Evolutionary conservation across 208 protist genomes (phyloP).

Genomic region (Crithidia expoeki): DNA sequence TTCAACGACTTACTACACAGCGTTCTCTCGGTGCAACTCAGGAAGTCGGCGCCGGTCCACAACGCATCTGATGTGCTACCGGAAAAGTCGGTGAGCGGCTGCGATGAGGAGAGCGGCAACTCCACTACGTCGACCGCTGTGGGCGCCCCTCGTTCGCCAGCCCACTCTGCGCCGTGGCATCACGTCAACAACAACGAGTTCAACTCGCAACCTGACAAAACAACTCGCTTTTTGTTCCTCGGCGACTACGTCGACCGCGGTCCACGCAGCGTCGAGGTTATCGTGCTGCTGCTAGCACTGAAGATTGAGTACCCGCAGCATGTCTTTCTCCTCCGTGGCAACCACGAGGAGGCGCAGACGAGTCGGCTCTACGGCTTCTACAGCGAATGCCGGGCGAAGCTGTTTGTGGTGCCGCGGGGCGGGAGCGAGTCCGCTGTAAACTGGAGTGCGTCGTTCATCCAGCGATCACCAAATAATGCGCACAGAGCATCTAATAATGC

Average conservation of each 20-base stretch:
- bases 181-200: constrained; percentile 17
- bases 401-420: constrained; percentile 29
- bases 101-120: background rate
- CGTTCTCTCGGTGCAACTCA: constrained; percentile 66
- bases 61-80: background rate
- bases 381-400: constrained; percentile 74
- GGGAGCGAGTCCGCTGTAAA: background rate
- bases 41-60: constrained; percentile 19
- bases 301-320: constrained; percentile 88
- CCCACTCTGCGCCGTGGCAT: background rate
- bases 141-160: constrained; percentile 1
- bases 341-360: constrained; percentile 91
- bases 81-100: background rate
- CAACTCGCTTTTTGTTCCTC: constrained; percentile 94
- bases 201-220: constrained; percentile 14
- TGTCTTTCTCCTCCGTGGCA: constrained; percentile 88
- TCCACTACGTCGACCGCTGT: background rate
- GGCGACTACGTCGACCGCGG: constrained; percentile 98
- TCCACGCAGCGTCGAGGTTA: constrained; percentile 77
- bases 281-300: constrained; percentile 80
- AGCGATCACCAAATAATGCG: constrained; percentile 2
- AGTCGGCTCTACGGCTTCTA: constrained; percentile 88
- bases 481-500: background rate
- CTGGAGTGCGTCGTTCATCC: constrained; percentile 16
- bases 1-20: constrained; percentile 79